phyloP scores from a whole-genome alignment of 1,284 basidiomycete genomes.

The Polyporus tsugae region DNA sequence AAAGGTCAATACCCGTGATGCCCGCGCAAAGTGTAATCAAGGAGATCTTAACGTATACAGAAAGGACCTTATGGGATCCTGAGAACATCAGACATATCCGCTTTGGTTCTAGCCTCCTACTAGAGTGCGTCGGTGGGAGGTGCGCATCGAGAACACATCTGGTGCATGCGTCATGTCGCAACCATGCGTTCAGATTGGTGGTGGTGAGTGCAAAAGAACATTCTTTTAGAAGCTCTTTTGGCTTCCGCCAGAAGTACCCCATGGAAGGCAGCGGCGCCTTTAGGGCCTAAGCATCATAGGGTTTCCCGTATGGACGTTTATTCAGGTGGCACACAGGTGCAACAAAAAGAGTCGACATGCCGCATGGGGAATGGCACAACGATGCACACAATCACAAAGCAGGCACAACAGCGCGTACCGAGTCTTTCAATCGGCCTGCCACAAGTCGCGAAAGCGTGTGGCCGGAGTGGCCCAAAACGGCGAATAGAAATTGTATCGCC shows the following conservation, averaged over 20 bases:
- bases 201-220: background rate
- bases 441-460: no score
- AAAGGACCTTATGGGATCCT: background rate
- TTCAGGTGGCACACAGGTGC: no score
- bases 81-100: background rate
- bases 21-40: background rate
- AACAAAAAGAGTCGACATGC: no score
- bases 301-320: background rate
- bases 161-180: background rate
- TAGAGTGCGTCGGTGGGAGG: background rate
- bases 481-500: background rate
- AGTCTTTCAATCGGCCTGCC: no score
- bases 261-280: background rate
- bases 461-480: background rate
- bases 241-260: background rate
- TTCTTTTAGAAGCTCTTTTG: background rate
- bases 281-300: background rate
- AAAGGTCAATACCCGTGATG: background rate
- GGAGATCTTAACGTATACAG: background rate
- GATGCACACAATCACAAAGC: no score
- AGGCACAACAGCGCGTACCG: no score
- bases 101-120: background rate
- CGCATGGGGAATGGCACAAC: no score
- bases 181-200: background rate
- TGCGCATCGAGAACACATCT: background rate